A percentile compares a stretch with the other conserved stretches of the same genome.
These are phyloP conservation scores for Castanea sativa DNA, from an alignment of 306 rosid genomes.

Conservation along the genomic window DNA sequence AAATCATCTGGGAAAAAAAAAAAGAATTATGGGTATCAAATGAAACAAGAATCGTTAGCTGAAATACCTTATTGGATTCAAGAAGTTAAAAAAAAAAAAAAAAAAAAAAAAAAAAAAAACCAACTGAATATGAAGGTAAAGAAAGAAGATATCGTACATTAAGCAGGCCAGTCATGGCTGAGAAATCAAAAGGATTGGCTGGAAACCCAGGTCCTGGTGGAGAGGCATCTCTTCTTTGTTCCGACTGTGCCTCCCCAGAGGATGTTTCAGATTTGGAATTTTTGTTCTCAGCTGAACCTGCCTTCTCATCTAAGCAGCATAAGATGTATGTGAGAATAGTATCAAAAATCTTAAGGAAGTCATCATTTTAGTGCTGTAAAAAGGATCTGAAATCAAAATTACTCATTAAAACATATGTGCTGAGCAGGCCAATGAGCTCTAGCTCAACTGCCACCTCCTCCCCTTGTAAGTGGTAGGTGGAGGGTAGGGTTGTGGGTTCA, in stretches of 20 bases:
- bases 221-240: slow-evolving; percentile 39
- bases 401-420: not conserved
- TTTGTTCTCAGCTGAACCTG: slow-evolving; percentile 52
- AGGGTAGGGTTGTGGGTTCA: too few species aligned
- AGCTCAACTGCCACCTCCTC: too few species aligned
- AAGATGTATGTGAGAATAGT: slow-evolving; percentile 14
- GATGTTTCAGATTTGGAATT: slow-evolving; percentile 48
- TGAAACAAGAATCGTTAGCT: not conserved
- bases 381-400: not conserved
- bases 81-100: not conserved
- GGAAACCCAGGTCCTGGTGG: slow-evolving; percentile 57
- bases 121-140: not conserved
- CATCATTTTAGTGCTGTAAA: not conserved
- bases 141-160: slow-evolving; percentile 52
- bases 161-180: slow-evolving; percentile 88
- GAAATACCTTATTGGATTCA: not conserved
- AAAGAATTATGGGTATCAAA: not conserved
- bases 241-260: slow-evolving; percentile 51
- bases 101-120: not conserved
- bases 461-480: too few species aligned
- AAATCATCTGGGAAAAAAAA: not conserved
- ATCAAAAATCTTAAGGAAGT: not conserved
- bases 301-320: slow-evolving; percentile 53
- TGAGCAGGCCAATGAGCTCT: too few species aligned
- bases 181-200: slow-evolving; percentile 86